Conservation (phyloP, 108 stramenopile genomes). For the Skeletonema marinoi region DNA sequence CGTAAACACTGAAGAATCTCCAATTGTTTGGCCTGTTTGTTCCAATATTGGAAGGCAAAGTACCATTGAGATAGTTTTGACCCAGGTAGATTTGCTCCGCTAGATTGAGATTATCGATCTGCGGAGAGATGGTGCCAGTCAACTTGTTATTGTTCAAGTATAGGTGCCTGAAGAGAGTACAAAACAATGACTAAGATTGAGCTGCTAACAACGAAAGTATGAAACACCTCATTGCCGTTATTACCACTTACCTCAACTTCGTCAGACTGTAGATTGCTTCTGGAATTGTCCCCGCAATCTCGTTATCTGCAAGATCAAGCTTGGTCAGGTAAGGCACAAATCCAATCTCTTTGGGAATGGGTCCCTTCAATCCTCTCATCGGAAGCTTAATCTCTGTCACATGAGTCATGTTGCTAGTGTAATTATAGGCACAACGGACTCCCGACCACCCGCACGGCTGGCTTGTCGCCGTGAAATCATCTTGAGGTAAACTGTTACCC, state of each 20-base stretch:
- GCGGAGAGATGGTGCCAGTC: constrained; percentile 37
- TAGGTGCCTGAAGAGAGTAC: constrained; percentile 23
- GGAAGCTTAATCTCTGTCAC: constrained; percentile 38
- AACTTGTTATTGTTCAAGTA: constrained; percentile 51
- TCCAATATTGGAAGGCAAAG: constrained; percentile 35
- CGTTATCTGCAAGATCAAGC: constrained; percentile 74
- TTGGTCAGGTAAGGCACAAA: constrained; percentile 46
- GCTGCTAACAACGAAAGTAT: background rate
- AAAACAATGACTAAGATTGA: background rate
- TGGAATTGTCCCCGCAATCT: constrained; percentile 70
- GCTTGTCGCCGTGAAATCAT: constrained; percentile 23
- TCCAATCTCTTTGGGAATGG: constrained; percentile 62
- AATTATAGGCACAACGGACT: constrained; percentile 43
- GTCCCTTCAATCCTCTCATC: constrained; percentile 48
- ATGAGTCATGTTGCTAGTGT: constrained; percentile 41
- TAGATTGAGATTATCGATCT: constrained; percentile 32
- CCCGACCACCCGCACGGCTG: constrained; percentile 46
- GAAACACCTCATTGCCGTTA: background rate
- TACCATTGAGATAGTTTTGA: constrained; percentile 42
- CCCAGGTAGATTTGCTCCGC: constrained; percentile 49
- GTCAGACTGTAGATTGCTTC: constrained; percentile 41
- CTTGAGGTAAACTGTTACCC: constrained; percentile 8
- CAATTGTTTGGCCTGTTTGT: constrained; percentile 30
- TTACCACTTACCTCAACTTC: constrained; percentile 29
- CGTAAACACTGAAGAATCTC: constrained; percentile 49